phyloP scores from a whole-genome alignment of 345 rosid genomes.

The Sonneratia alba region DNA sequence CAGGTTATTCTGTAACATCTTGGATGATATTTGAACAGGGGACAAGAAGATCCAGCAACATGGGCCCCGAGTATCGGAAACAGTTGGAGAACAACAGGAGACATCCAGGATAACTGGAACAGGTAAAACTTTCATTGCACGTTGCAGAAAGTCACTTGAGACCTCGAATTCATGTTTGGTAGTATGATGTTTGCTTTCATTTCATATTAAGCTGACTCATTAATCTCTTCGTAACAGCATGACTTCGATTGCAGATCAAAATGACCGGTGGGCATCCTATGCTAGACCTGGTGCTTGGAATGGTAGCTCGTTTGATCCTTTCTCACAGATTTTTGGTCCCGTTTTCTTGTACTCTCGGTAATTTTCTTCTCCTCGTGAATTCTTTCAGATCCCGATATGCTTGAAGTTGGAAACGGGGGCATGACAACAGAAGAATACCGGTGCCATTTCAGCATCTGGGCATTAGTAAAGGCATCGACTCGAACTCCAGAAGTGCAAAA shows the following conservation, averaged over 20 bases:
- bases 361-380: neutral
- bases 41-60: constrained; percentile 30
- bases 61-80: constrained; percentile 40
- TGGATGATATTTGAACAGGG: constrained; percentile 17
- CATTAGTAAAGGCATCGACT: constrained; percentile 15
- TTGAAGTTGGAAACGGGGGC: constrained; percentile 33
- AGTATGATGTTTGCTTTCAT: neutral
- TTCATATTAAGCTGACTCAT: neutral
- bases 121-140: constrained; percentile 16
- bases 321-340: neutral
- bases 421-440: constrained; percentile 25
- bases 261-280: constrained; percentile 36
- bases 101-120: constrained; percentile 34
- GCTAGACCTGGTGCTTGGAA: constrained; percentile 56
- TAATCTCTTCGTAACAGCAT: constrained; percentile 19
- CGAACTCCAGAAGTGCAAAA: neutral
- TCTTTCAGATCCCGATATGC: constrained; percentile 29
- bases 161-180: neutral
- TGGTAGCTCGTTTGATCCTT: constrained; percentile 13
- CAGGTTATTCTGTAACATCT: neutral
- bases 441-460: constrained; percentile 31
- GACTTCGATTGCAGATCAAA: constrained; percentile 25
- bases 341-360: neutral
- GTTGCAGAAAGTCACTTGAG: too few species aligned
- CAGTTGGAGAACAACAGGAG: constrained; percentile 55